These are phyloP conservation scores for Candida stauntonica DNA, from an alignment of 805 yeast species.

Conservation along the genomic window DNA sequence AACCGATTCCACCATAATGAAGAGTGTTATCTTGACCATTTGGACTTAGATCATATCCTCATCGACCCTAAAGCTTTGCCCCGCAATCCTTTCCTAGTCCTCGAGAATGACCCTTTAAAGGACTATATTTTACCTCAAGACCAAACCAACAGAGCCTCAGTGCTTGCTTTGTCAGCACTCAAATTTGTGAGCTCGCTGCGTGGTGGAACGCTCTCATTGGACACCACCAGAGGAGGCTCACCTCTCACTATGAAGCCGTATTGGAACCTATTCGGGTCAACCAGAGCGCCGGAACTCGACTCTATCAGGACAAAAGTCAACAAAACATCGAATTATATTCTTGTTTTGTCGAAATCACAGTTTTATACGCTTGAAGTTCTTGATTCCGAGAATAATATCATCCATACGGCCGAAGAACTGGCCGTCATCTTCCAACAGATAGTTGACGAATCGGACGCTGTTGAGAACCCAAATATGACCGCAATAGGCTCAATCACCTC, in stretches of 20 bases:
- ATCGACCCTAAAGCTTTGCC: slow-evolving; percentile 50
- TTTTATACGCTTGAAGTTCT: slow-evolving; percentile 85
- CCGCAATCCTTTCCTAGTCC: slow-evolving; percentile 68
- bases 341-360: slow-evolving; percentile 75
- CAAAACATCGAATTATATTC: slow-evolving; percentile 61
- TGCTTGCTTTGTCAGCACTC: slow-evolving; percentile 58
- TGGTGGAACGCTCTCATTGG: slow-evolving; percentile 50
- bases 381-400: slow-evolving; percentile 58
- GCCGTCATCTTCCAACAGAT: slow-evolving; percentile 61
- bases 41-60: slow-evolving; percentile 35
- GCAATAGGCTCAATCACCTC: slow-evolving; percentile 88
- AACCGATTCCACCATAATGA: slow-evolving; percentile 39
- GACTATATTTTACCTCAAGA: slow-evolving; percentile 49
- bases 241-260: slow-evolving; percentile 69
- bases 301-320: slow-evolving; percentile 78
- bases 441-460: slow-evolving; percentile 57
- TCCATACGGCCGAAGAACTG: slow-evolving; percentile 64
- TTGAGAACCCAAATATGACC: slow-evolving; percentile 57
- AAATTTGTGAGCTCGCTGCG: slow-evolving; percentile 61
- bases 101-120: slow-evolving; percentile 70
- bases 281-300: slow-evolving; percentile 46
- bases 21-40: slow-evolving; percentile 50
- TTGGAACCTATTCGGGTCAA: slow-evolving; percentile 62
- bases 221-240: slow-evolving; percentile 46
- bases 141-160: slow-evolving; percentile 67